These are phyloP conservation scores for Candida mesenterica DNA, from an alignment of 1,139 yeast species.

Conservation along the genomic window DNA sequence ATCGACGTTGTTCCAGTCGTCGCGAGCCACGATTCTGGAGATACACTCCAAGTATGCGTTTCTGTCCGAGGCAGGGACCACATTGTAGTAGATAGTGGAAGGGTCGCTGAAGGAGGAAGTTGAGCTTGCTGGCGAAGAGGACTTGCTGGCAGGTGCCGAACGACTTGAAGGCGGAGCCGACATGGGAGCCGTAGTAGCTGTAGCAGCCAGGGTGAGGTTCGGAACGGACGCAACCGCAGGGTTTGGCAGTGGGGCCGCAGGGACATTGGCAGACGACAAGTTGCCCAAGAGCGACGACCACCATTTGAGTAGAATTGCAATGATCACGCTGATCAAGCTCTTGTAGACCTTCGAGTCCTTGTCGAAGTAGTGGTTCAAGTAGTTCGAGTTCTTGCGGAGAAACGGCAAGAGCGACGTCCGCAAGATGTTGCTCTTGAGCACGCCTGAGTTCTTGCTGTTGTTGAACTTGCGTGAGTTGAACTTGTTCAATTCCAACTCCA, in stretches of 20 bases:
- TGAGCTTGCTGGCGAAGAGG: slow-evolving; percentile 6
- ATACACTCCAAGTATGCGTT: slow-evolving; percentile 74
- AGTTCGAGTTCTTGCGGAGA: slow-evolving; percentile 39
- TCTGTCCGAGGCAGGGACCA: slow-evolving; percentile 45
- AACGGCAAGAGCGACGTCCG: slow-evolving; percentile 68
- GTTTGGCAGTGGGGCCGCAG: neutral
- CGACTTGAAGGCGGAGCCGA: neutral
- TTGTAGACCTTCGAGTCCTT: slow-evolving; percentile 27
- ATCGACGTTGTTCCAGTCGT: slow-evolving; percentile 54
- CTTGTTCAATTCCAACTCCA: slow-evolving; percentile 46
- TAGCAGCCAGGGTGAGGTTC: too few species aligned
- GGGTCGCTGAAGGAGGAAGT: slow-evolving; percentile 3
- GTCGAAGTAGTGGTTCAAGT: slow-evolving; percentile 24
- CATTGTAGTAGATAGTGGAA: slow-evolving; percentile 7
- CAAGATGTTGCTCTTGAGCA: slow-evolving; percentile 62
- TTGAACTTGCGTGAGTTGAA: slow-evolving; percentile 36
- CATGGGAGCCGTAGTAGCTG: slow-evolving; percentile 1
- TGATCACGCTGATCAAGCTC: slow-evolving; percentile 35
- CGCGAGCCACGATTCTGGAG: slow-evolving; percentile 60
- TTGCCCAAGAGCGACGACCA: slow-evolving; percentile 57
- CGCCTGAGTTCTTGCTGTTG: slow-evolving; percentile 41
- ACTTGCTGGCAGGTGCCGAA: neutral
- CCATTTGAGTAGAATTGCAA: slow-evolving; percentile 56
- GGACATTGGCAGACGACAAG: slow-evolving; percentile 9
- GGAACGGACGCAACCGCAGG: too few species aligned